Percentiles rank a stretch among this genome's conserved stretches.
phyloP scores from a whole-genome alignment of 192 early-diverging fungal species.

The Podila epicladia region DNA sequence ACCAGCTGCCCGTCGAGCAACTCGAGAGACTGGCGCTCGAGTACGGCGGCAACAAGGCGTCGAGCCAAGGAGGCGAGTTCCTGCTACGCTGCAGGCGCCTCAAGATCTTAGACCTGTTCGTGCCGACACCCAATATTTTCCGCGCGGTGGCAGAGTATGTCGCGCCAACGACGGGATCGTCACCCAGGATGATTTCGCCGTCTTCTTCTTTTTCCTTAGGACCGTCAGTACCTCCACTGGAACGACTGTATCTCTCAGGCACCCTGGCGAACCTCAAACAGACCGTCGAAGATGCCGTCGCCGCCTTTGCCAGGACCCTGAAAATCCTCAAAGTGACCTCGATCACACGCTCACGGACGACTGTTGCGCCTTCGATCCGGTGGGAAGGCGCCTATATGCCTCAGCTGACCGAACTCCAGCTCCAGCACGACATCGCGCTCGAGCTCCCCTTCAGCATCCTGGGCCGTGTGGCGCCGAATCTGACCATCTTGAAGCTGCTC shows the following conservation, averaged over 20 bases:
- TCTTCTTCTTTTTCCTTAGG: not conserved
- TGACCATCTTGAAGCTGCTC: slow-evolving; percentile 17
- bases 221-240: slow-evolving; percentile 18
- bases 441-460: slow-evolving; percentile 27
- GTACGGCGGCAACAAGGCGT: slow-evolving; percentile 23
- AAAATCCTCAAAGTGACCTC: slow-evolving; percentile 37
- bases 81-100: slow-evolving; percentile 16
- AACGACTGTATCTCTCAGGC: slow-evolving; percentile 35
- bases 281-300: slow-evolving; percentile 24
- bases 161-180: not conserved
- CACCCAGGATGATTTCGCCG: not conserved
- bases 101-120: slow-evolving; percentile 29
- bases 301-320: slow-evolving; percentile 14
- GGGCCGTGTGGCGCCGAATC: slow-evolving; percentile 15
- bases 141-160: slow-evolving; percentile 1
- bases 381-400: slow-evolving; percentile 24
- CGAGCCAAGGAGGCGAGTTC: not conserved
- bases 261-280: slow-evolving; percentile 12
- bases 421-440: slow-evolving; percentile 42
- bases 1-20: slow-evolving; percentile 16
- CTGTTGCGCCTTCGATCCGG: slow-evolving; percentile 7
- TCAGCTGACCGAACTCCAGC: slow-evolving; percentile 29
- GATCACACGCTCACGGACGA: slow-evolving; percentile 3
- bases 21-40: slow-evolving; percentile 30
- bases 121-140: slow-evolving; percentile 24